phyloP scores from a whole-genome alignment of 2,329 filamentous ascomycete species.

The Chaetomiaceae sp. region DNA sequence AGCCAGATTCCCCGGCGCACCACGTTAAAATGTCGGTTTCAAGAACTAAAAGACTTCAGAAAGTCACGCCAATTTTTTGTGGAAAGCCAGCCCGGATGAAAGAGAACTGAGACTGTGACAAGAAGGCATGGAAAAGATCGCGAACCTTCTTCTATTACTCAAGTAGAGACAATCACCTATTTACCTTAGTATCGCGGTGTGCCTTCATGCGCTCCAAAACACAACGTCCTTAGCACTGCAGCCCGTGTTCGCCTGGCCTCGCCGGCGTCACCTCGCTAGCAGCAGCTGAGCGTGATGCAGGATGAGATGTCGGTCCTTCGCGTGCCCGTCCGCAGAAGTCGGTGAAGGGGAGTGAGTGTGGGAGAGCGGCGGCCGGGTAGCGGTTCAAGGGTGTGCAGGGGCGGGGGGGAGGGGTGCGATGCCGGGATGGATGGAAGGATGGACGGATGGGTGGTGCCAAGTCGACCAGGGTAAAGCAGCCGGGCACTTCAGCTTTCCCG shows the following conservation, averaged over 20 bases:
- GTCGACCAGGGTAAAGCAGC: neutral
- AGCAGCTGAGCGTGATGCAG: conserved; percentile 14
- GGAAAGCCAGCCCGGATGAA: no score
- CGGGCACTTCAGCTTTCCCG: neutral
- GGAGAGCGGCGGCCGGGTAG: neutral
- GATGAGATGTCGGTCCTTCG: conserved; percentile 20
- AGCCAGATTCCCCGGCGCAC: neutral
- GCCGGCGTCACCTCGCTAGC: conserved; percentile 12
- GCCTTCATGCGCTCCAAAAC: conserved; percentile 6
- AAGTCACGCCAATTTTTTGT: no score
- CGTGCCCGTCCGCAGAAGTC: conserved; percentile 16
- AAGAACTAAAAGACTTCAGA: no score
- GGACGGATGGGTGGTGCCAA: conserved; percentile 9
- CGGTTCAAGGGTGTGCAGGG: neutral
- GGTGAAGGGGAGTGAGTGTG: conserved; percentile 15
- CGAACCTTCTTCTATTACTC: no score
- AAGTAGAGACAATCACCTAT: no score
- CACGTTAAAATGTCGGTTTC: no score
- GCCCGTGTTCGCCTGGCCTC: neutral
- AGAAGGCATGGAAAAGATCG: no score
- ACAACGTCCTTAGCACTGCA: no score
- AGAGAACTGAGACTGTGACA: no score
- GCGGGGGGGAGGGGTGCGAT: neutral
- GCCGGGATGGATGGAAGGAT: no score
- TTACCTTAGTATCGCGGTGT: no score